phyloP scores from a whole-genome alignment of 805 yeast genomes.

The Candida saitoana region DNA sequence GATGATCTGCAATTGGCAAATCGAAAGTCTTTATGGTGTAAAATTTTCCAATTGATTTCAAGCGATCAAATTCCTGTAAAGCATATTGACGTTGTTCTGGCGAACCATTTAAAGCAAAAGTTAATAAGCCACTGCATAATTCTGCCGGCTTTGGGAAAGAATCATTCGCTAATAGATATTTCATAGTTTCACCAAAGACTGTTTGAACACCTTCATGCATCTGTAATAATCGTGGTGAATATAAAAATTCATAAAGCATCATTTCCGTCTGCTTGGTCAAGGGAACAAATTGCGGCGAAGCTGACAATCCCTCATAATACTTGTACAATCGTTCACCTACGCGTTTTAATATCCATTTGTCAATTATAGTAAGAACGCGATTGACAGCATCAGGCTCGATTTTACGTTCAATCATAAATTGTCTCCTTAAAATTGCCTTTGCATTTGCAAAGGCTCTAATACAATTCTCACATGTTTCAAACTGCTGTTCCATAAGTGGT shows the following conservation, averaged over 20 bases:
- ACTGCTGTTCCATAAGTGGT: conserved; percentile 31
- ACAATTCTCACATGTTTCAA: conserved; percentile 53
- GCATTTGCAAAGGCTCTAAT: conserved; percentile 50
- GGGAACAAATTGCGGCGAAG: neutral
- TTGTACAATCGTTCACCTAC: conserved; percentile 1
- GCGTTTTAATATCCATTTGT: conserved; percentile 31
- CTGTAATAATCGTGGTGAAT: neutral
- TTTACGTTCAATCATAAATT: conserved; percentile 48
- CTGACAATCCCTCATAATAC: neutral
- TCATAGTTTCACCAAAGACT: conserved; percentile 2
- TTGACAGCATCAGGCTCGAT: conserved; percentile 30
- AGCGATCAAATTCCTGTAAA: conserved; percentile 40
- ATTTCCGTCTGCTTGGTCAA: neutral
- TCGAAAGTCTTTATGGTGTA: conserved; percentile 9
- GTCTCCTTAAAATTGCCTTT: conserved; percentile 47
- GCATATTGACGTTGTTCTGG: conserved; percentile 27
- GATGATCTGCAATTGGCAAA: conserved; percentile 50
- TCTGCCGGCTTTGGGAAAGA: conserved; percentile 6
- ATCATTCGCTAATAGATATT: neutral
- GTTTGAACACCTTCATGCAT: neutral
- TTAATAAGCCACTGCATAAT: conserved; percentile 48
- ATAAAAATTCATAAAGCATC: neutral
- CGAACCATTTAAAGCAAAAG: conserved; percentile 53
- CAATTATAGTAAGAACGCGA: conserved; percentile 27
- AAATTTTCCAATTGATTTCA: neutral